These are phyloP conservation scores for Melianthus villosus DNA, from an alignment of 441 rosid genomes.

Conservation along the genomic window DNA sequence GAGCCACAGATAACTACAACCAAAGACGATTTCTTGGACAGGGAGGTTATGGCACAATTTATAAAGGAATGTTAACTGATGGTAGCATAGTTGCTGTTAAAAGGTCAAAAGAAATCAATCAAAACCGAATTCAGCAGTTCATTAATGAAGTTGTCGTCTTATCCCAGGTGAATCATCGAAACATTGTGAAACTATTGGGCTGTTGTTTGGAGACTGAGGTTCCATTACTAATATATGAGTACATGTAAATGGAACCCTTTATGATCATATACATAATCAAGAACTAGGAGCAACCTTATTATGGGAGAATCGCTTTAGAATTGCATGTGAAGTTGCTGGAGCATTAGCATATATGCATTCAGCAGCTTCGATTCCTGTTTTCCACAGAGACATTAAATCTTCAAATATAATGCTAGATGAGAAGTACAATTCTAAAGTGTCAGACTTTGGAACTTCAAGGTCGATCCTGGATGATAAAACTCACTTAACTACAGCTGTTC, in stretches of 20 bases:
- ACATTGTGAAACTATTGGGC: conserved; percentile 32
- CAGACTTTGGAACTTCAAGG: conserved; percentile 36
- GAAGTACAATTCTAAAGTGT: conserved; percentile 18
- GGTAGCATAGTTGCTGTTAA: conserved; percentile 34
- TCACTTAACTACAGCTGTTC: conserved; percentile 27
- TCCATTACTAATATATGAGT: conserved; percentile 32
- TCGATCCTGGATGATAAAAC: conserved; percentile 23
- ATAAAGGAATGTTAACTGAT: conserved; percentile 33
- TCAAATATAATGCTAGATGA: conserved; percentile 33
- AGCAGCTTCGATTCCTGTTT: conserved; percentile 33
- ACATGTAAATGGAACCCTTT: conserved; percentile 24
- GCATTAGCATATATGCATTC: conserved; percentile 40
- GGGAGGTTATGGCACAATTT: conserved; percentile 34
- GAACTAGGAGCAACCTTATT: too few relatives aligned
- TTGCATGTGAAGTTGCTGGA: conserved; percentile 31
- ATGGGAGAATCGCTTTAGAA: conserved; percentile 10
- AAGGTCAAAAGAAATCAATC: conserved; percentile 18
- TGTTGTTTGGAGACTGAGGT: conserved; percentile 38
- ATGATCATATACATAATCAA: conserved; percentile 18
- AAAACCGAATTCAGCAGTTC: conserved; percentile 21
- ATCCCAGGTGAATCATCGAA: conserved; percentile 29
- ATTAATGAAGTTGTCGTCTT: conserved; percentile 30
- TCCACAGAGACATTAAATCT: conserved; percentile 36
- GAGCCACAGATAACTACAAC: too few relatives aligned
- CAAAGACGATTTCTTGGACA: conserved; percentile 21